Conservation (phyloP, 2,329 filamentous ascomycete species). For the Xylariomycetidae sp. region DNA sequence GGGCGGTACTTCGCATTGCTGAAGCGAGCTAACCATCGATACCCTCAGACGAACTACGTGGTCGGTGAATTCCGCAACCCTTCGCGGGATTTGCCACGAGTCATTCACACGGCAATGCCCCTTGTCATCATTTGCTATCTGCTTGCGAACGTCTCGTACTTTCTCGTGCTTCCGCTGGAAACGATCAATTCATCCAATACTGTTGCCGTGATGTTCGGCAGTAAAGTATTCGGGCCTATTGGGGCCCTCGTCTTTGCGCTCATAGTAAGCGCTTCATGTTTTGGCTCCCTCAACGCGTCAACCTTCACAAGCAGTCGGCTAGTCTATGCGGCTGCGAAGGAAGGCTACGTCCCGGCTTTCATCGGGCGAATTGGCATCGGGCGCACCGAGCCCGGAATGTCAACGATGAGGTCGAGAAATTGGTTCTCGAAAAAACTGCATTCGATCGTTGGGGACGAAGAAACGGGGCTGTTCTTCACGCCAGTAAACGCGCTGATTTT, state of each 20-base stretch:
- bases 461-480: constrained; percentile 82
- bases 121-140: constrained; percentile 88
- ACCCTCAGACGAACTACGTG: constrained; percentile 94
- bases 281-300: constrained; percentile 89
- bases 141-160: constrained; percentile 88
- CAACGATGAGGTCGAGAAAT: constrained; percentile 44
- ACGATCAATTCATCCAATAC: constrained; percentile 87
- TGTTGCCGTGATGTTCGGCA: constrained; percentile 90
- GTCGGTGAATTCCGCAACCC: constrained; percentile 96
- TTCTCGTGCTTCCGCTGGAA: constrained; percentile 79
- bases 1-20: constrained; percentile 2
- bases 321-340: constrained; percentile 90
- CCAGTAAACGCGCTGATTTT: constrained; percentile 88
- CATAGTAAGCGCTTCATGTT: constrained; percentile 85
- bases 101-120: constrained; percentile 95
- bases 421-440: constrained; percentile 57
- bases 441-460: constrained; percentile 67
- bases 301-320: constrained; percentile 90
- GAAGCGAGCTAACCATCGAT: constrained; percentile 20
- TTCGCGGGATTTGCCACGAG: constrained; percentile 79
- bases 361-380: constrained; percentile 80
- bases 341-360: constrained; percentile 81
- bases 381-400: constrained; percentile 32
- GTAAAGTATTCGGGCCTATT: constrained; percentile 78
- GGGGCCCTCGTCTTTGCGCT: constrained; percentile 83